These are phyloP conservation scores for Orobanche coerulescens DNA, from an alignment of 257 asterid species.

Conservation along the genomic window DNA sequence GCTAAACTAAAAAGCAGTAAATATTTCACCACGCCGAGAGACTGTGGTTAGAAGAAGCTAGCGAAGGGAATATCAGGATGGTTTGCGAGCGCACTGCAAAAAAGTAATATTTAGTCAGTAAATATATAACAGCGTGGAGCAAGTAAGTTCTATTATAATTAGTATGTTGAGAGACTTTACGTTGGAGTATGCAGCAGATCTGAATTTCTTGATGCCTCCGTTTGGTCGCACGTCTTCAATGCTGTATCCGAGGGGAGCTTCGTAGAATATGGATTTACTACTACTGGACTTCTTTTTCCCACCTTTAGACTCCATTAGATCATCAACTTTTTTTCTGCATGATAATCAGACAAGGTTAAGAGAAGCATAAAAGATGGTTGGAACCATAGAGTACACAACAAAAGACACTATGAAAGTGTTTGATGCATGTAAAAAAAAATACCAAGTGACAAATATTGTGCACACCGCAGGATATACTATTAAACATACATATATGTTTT, in stretches of 20 bases:
- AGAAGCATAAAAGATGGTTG: neutral
- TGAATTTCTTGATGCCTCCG: slow-evolving; percentile 92
- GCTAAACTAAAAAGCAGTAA: slow-evolving; percentile 20
- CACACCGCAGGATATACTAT: neutral
- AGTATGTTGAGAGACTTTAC: slow-evolving; percentile 30
- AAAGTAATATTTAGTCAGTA: neutral
- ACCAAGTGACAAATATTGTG: neutral
- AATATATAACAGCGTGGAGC: neutral
- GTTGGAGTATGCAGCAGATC: slow-evolving; percentile 98
- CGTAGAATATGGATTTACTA: slow-evolving; percentile 68
- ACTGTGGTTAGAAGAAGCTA: slow-evolving; percentile 33
- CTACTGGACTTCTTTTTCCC: slow-evolving; percentile 81
- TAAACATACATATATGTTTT: neutral
- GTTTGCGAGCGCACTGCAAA: slow-evolving; percentile 94
- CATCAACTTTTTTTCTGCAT: slow-evolving; percentile 47
- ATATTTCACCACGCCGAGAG: slow-evolving; percentile 35
- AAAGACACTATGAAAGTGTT: neutral
- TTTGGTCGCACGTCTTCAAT: slow-evolving; percentile 91
- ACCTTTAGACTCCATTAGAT: slow-evolving; percentile 86
- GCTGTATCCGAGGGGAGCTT: slow-evolving; percentile 93
- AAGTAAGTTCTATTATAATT: neutral
- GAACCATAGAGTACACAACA: neutral
- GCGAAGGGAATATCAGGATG: slow-evolving; percentile 61
- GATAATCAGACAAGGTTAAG: neutral
- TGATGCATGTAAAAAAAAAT: neutral